Base-by-base conservation (phyloP, 163 green algal species). In the Chlamydomonas reinhardtii region DNA sequence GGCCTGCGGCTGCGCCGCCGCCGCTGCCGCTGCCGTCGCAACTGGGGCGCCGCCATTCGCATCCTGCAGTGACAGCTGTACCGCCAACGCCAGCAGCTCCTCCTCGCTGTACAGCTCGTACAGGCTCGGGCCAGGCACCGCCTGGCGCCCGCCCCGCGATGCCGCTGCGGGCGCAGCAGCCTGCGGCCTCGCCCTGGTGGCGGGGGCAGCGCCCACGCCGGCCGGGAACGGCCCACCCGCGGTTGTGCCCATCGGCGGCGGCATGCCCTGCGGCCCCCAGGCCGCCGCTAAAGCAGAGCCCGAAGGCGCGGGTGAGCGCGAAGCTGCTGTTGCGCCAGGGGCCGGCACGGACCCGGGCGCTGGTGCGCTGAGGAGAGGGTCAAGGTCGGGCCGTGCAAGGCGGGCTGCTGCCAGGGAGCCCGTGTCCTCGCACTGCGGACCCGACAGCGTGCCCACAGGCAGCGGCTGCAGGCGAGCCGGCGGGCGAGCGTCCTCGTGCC, bases 21-120 rank as follows among this genome's bases (percentile, higher is more conserved):
- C 70, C 70, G 48, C 52, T 22, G 29, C 29, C 25, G 48, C 29
- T 25, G 29, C 20, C 27, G 29, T 8, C 20, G 52, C 59, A 9
- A 22, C 22, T 29, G 22, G 8, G 1, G 59, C 22, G 4, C 19
- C 48, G 12, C 12, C 48, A 19, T 56, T 56, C 48, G 48, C 48
- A 2, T 85, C 79, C 68, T 77, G 68, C 32, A 85, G 25, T 12
- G 79, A 85, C 52, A 85, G 31, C 79, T 72, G 68, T 32, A 85
- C 54, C 19, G 79, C 79, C 52, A 85, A 25, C 15, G 52, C 31
- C 34, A 85, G 14, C 24, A 85, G 54, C 52, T 85, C 79, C 9
- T 85, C 69, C 34, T 85, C 79, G 12, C 31, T 78, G 25, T 77
- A 85, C 68, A 78, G n/a, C 16, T 85, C 79, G 35, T 85, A 85